Conservation (phyloP, 768 basidiomycete species). For the Termitomyces sp. region DNA sequence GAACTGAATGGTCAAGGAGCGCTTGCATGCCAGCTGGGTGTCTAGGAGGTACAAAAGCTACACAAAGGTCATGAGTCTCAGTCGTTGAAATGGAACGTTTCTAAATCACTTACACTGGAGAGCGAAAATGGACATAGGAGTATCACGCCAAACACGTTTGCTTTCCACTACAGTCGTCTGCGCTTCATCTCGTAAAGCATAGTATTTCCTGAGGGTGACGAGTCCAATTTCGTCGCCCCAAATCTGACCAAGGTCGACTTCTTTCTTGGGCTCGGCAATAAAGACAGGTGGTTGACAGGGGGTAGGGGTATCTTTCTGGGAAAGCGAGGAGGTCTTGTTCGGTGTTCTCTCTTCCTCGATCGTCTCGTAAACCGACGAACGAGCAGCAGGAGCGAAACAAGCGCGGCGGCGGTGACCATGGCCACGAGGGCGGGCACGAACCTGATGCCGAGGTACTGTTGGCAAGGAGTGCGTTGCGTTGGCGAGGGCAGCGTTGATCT, state of each 20-base stretch:
- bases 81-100: background rate
- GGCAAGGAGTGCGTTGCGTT: conserved; percentile 51
- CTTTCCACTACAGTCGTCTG: conserved; percentile 66
- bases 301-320: conserved; percentile 34
- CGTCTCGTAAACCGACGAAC: conserved; percentile 73
- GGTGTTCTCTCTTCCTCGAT: conserved; percentile 67
- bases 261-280: conserved; percentile 55
- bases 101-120: conserved; percentile 56
- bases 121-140: conserved; percentile 69
- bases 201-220: conserved; percentile 59
- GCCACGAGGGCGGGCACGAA: conserved; percentile 53
- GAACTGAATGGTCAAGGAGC: conserved; percentile 66
- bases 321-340: conserved; percentile 2
- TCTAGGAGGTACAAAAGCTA: conserved; percentile 70
- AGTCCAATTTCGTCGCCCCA: conserved; percentile 76
- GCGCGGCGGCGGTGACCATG: conserved; percentile 70
- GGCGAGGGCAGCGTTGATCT: conserved; percentile 53
- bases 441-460: conserved; percentile 35
- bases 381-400: conserved; percentile 48
- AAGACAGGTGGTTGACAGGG: conserved; percentile 43
- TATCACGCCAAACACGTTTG: conserved; percentile 62
- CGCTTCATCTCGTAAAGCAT: conserved; percentile 66
- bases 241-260: conserved; percentile 34
- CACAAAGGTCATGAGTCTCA: conserved; percentile 8
- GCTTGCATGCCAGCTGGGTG: conserved; percentile 69